Evolutionary conservation across 441 rosid genomes (phyloP).

Genomic region (Mallotus repandus): DNA sequence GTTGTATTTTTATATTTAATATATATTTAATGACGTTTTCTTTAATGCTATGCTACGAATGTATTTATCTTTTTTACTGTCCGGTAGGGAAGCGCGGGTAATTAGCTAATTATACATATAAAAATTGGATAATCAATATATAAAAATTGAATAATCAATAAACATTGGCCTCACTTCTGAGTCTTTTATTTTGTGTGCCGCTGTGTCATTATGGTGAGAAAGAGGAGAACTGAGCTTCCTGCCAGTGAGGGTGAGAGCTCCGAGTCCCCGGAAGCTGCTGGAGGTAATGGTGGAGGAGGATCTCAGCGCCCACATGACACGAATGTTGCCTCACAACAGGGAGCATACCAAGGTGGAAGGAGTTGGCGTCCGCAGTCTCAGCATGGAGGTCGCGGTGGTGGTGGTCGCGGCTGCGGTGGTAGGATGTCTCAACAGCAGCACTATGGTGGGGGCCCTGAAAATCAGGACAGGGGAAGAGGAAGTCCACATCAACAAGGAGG

Average conservation of each 20-base stretch:
- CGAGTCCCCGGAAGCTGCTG: slow-evolving; percentile 16
- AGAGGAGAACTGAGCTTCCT: slow-evolving; percentile 61
- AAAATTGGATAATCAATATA: too few species aligned
- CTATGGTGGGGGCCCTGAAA: slow-evolving; percentile 51
- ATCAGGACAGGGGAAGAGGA: slow-evolving; percentile 67
- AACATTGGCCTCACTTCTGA: too few species aligned
- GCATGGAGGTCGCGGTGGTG: slow-evolving; percentile 46
- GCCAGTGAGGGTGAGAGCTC: slow-evolving; percentile 44
- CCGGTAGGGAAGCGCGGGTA: too few species aligned
- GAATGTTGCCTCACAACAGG: slow-evolving; percentile 25
- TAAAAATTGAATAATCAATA: too few species aligned
- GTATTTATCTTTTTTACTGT: too few species aligned
- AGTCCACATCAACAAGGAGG: slow-evolving; percentile 66
- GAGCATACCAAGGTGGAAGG: slow-evolving; percentile 31
- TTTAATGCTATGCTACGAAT: too few species aligned
- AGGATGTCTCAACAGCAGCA: slow-evolving; percentile 58
- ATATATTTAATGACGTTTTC: too few species aligned
- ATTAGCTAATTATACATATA: too few species aligned
- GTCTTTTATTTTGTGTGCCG: not conserved
- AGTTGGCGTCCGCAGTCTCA: slow-evolving; percentile 28
- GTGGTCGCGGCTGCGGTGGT: slow-evolving; percentile 52
- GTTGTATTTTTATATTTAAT: too few species aligned
- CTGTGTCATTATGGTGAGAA: slow-evolving; percentile 52
- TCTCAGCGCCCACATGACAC: slow-evolving; percentile 25
- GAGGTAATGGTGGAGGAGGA: slow-evolving; percentile 8